Evolutionary conservation across 345 rosid genomes (phyloP), one percentile per base, ranked within the genome.

Genomic region (Tarenaya hassleriana): DNA sequence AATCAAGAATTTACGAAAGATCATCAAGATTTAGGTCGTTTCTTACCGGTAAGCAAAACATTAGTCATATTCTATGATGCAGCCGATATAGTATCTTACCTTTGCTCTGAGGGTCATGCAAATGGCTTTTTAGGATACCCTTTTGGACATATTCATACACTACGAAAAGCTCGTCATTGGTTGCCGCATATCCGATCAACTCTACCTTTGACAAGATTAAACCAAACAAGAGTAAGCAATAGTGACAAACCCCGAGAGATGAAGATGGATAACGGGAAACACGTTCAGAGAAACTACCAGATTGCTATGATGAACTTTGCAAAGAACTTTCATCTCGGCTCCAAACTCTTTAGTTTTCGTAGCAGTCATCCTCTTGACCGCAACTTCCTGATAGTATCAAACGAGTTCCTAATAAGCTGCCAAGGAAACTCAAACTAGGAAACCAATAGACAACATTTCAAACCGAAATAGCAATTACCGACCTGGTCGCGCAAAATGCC

Each of bases 221-320:
- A 83, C 44, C 43, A 53, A 67, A 68, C 4, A 47, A 4, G 53
- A 56, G 29, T 24, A 2, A 24, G 3, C 5, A 24, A 24, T 24
- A 24, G 29, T 5, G 5, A 24, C 3, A 5, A 24, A 2, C 29
- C 29, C 5, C 5, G 5, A 24, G 29, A 24, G 3, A 24, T 24
- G 29, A 24, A 2, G 29, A 24, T 2, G 2, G 29, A 24, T n/a
- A 24, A 24, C 5, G 5, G 5, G n/a, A 13, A 24, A 16, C 37
- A 52, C 1, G 56, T 44, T 33, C 27, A 58, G 51, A 55, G 55
- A 33, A 57, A 12, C 52, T 91, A 87, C 98, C 92, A 92, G 83
- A 78, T 87, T 92, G 47, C 92, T 64, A 72, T 91, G 98, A 71
- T 91, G 98, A 67, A 91, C 96, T 68, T 68, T 91, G 84, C 98